phyloP scores from a whole-genome alignment of 192 early-diverging fungal genomes.

The Coemansia sp. region DNA sequence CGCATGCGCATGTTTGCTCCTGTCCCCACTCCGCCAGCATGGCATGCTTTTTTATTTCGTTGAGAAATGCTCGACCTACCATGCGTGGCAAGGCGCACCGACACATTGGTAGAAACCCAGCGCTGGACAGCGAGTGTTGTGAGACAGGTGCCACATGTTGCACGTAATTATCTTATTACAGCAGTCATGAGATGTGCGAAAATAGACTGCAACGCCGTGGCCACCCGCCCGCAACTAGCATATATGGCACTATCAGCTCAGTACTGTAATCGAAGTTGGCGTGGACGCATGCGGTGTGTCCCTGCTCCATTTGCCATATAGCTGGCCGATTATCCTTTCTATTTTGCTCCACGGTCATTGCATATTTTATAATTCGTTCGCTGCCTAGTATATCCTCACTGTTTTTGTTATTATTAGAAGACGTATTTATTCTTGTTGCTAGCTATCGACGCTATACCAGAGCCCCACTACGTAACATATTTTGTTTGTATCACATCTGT shows the following conservation, averaged over 20 bases:
- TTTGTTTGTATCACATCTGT: background rate
- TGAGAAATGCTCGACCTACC: background rate
- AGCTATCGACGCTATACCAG: too few relatives aligned
- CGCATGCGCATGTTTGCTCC: background rate
- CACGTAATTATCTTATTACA: background rate
- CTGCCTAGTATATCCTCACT: background rate
- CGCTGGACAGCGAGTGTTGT: background rate
- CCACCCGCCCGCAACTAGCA: background rate
- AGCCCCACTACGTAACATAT: background rate
- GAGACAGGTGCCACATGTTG: constrained; percentile 2
- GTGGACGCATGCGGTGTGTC: background rate
- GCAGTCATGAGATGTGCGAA: background rate
- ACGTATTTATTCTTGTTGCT: too few relatives aligned
- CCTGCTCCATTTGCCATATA: constrained; percentile 1
- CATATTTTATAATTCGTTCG: background rate
- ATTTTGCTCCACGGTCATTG: background rate
- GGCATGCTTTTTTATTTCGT: background rate
- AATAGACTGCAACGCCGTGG: background rate
- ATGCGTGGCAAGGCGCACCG: background rate
- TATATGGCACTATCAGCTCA: background rate
- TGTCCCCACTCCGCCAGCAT: background rate
- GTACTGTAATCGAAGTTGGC: background rate
- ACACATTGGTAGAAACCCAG: background rate
- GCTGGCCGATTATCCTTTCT: background rate
- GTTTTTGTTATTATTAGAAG: background rate